Base-by-base conservation (phyloP, 306 rosid genomes). In the Vigna hirtella region DNA sequence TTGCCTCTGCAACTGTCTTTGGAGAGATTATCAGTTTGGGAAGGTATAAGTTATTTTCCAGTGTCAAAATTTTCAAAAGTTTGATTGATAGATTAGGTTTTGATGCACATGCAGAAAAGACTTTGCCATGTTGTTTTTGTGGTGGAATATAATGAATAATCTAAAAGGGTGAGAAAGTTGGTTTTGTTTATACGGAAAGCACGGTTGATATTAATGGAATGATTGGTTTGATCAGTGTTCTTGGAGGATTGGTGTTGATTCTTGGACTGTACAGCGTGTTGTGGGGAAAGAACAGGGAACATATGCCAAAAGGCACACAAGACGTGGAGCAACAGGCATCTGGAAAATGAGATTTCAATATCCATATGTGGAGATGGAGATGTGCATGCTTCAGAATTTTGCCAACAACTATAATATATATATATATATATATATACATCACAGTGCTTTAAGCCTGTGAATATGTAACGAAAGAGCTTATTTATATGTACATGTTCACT, bases 181-280 rank as follows among this genome's bases (percentile, higher is more conserved):
- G 22, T 14, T 9, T 14, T 14, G 9, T 59, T 59, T 13, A 26
- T 3, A 56, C 30, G 4, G 2, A 18, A 49, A 76, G 15, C 9
- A 50, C 42, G 42, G 1, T 6, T 0, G 9, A 22, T 1, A 61
- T 61, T 61, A 7, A 40, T 45, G 24, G 72, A 61, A 8, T 57
- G 11, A 74, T 38, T 43, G 15, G 42, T 8, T 16, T 28, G 40
- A 26, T 66, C 88, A 92, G 97, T 65, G 22, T 91, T 28, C 20
- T 90, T 61, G 97, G 97, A 52, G 94, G 88, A 14, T 17, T 85
- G 0, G 13, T 85, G 22, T 49, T 91, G 86, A 81, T 88, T 77
- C 9, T 88, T 51, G 93, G 94, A 77, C 91, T 91, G 14, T 91
- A 90, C 70, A 76, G 89, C 59, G 90, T 92, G 55, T 72, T 92